Evolutionary conservation across 1,139 yeast species (phyloP), one percentile per base, ranked within the genome.

Genomic region (Yamadazyma jaroonii): DNA sequence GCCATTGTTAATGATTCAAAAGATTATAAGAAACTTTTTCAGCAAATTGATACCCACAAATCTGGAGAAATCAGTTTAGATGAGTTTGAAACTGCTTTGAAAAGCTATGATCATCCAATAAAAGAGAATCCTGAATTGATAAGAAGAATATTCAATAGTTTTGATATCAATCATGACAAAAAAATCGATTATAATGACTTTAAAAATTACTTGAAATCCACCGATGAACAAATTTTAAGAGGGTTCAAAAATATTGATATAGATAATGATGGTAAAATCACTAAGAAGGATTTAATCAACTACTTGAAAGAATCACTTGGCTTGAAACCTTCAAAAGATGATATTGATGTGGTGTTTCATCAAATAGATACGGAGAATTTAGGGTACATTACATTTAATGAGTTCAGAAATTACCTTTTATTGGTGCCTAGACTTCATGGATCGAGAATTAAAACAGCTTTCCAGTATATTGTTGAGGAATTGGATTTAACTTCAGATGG

Each of bases 401-500:
- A 92, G 51, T 92, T 95, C 77, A 71, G 95, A 47, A 85, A 85
- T 48, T 86, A 86, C 40, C 62, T 92, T 30, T 59, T 90, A 34
- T 77, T 92, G 47, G 83, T 90, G 67, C 98, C 98, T 3, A 67
- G 92, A 39, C 60, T 78, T 28, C 67, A 74, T 39, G 87, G 86
- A 3, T 78, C 86, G 3, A 74, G 86, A 57, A 81, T 80, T 38
- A 77, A 77, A 52, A 84, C 96, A 0, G 97, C 96, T 6, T 90
- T 81, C 57, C 74, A 79, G 36, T 86, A 82, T 57, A 81, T 90
- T 44, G 80, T 79, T 37, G 96, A 88, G 52, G 94, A 87, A 46
- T 57, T 77, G 39, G 96, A 88, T 54, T 63, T 89, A 32, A 79
- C 86, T 3, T 79, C 95, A 0, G 97, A 92, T 54, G 96, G 97